A percentile compares a stretch with the other conserved stretches of the same genome.
Evolutionary conservation across 371 early-diverging fungal species (phyloP).

Genomic region (Batkoa obscura): DNA sequence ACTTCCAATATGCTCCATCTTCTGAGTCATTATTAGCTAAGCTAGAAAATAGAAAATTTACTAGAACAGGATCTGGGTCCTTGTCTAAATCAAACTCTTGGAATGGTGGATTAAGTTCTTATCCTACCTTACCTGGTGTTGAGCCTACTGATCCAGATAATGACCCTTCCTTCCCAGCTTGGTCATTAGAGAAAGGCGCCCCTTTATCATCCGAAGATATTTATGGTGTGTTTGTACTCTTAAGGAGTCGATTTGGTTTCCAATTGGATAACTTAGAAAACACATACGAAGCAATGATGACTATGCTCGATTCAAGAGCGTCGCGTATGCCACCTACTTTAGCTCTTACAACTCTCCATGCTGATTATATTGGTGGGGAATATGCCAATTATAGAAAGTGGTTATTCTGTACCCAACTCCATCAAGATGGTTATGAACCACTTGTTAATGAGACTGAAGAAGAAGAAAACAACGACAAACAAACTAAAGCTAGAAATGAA

Average conservation of each 20-base stretch:
- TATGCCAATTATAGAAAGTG: slow-evolving; percentile 68
- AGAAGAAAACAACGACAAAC: slow-evolving; percentile 19
- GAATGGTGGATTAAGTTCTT: neutral
- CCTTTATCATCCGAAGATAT: slow-evolving; percentile 41
- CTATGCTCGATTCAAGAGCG: slow-evolving; percentile 66
- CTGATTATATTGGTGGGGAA: slow-evolving; percentile 72
- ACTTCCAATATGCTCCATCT: slow-evolving; percentile 48
- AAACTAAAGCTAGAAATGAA: slow-evolving; percentile 21
- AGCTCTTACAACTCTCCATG: slow-evolving; percentile 58
- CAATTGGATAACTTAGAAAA: slow-evolving; percentile 60
- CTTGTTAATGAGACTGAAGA: slow-evolving; percentile 14
- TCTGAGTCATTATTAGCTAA: slow-evolving; percentile 49
- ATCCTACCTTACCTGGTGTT: neutral
- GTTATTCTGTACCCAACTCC: slow-evolving; percentile 66
- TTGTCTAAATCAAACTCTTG: slow-evolving; percentile 5
- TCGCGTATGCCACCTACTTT: slow-evolving; percentile 50
- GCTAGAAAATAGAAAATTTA: slow-evolving; percentile 43
- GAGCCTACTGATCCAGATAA: neutral
- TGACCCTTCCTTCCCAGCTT: slow-evolving; percentile 38
- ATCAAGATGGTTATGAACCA: slow-evolving; percentile 31
- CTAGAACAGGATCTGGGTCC: slow-evolving; percentile 11
- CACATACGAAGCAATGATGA: slow-evolving; percentile 51
- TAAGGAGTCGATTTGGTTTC: slow-evolving; percentile 54
- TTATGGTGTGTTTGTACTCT: slow-evolving; percentile 33
- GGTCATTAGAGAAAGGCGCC: slow-evolving; percentile 36